Conservation (phyloP, 148 eudicot species). For the Drosera capensis region DNA sequence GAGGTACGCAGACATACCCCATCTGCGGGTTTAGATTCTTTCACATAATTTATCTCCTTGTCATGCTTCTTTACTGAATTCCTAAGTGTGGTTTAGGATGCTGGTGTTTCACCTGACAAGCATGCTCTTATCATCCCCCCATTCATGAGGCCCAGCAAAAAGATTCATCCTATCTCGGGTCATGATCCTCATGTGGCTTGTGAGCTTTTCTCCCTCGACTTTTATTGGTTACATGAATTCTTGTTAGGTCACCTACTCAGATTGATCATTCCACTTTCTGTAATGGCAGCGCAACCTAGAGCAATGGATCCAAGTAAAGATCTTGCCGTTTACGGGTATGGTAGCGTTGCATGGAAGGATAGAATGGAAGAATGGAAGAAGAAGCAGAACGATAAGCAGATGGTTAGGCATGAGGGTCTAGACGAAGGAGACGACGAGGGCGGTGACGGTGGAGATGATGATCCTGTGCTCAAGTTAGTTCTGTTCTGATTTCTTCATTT, state of each 20-base stretch:
- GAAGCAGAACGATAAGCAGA: slow-evolving; percentile 53
- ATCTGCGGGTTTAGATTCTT: neutral
- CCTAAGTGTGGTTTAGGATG: slow-evolving; percentile 27
- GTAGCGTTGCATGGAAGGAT: slow-evolving; percentile 95
- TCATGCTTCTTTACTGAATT: slow-evolving; percentile 1
- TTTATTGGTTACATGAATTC: neutral
- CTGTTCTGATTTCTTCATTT: neutral
- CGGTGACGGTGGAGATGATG: slow-evolving; percentile 43
- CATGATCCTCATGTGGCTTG: slow-evolving; percentile 46
- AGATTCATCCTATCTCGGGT: slow-evolving; percentile 33
- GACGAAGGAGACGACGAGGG: slow-evolving; percentile 30
- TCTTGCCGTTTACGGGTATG: slow-evolving; percentile 80
- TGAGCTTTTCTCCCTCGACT: slow-evolving; percentile 16
- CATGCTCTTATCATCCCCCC: slow-evolving; percentile 67
- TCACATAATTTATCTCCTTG: neutral
- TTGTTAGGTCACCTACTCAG: too few relatives aligned
- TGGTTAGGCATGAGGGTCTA: slow-evolving; percentile 56
- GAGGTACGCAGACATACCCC: slow-evolving; percentile 35
- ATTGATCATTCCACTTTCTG: neutral
- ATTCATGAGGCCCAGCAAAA: slow-evolving; percentile 33
- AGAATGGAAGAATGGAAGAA: slow-evolving; percentile 89
- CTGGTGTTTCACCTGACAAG: slow-evolving; percentile 47
- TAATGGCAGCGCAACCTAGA: slow-evolving; percentile 45
- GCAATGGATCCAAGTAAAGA: slow-evolving; percentile 89
- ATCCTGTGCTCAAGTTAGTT: slow-evolving; percentile 63